These are phyloP conservation scores for Blastobotrys indianensis DNA, from an alignment of 1,139 yeast species.

Conservation along the genomic window DNA sequence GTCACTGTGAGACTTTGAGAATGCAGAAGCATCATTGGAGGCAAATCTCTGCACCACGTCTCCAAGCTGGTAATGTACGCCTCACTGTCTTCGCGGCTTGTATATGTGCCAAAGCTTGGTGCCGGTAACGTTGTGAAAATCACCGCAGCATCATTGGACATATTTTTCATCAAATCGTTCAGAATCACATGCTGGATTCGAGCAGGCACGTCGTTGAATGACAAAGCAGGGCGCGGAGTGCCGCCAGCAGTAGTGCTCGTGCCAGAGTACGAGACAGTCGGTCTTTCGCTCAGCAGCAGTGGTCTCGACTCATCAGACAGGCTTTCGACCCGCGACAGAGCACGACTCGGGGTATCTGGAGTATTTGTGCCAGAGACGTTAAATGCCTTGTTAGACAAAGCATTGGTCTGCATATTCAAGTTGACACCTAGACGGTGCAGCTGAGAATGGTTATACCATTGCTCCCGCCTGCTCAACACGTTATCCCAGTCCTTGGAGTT, in stretches of 20 bases:
- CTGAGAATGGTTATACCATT: constrained; percentile 32
- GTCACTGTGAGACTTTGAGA: constrained; percentile 95
- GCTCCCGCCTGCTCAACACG: constrained; percentile 17
- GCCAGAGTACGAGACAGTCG: background rate
- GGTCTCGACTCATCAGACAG: background rate
- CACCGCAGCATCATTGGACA: constrained; percentile 57
- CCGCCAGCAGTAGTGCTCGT: background rate
- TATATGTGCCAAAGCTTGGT: constrained; percentile 76
- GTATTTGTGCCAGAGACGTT: background rate
- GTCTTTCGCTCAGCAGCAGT: background rate
- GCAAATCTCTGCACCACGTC: constrained; percentile 73
- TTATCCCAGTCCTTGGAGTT: constrained; percentile 1
- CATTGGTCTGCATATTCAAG: constrained; percentile 62
- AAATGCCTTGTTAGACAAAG: constrained; percentile 25
- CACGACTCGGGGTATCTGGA: background rate
- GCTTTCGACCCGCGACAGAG: background rate
- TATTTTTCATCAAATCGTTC: constrained; percentile 71
- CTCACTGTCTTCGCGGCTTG: constrained; percentile 57
- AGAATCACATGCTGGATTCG: constrained; percentile 83
- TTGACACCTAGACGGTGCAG: constrained; percentile 67
- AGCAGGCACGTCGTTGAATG: constrained; percentile 84
- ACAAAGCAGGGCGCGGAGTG: constrained; percentile 27
- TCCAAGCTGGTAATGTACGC: constrained; percentile 74
- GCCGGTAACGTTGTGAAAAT: constrained; percentile 87
- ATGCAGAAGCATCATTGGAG: constrained; percentile 75